These are phyloP conservation scores for Aplosporella prunicola DNA, from an alignment of 2,329 filamentous ascomycete genomes.

Conservation along the genomic window DNA sequence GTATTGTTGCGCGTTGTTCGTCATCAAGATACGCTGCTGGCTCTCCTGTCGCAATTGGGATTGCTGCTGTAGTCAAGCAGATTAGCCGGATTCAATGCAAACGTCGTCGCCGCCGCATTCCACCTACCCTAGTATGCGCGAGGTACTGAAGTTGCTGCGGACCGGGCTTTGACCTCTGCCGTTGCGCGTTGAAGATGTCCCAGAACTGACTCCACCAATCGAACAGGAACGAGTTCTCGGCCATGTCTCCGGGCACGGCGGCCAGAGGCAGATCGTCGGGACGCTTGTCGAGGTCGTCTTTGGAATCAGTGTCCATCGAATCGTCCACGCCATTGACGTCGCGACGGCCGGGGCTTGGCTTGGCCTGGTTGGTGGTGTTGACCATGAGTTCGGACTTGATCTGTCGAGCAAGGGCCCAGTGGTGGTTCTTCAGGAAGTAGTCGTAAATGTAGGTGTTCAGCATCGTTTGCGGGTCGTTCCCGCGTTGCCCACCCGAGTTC, in stretches of 20 bases:
- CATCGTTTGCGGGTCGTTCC: conserved; percentile 38
- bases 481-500: conserved; percentile 39
- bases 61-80: conserved; percentile 46
- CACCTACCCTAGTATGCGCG: conserved; percentile 66
- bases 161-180: conserved; percentile 35
- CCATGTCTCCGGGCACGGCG: conserved; percentile 50
- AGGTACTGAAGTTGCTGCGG: conserved; percentile 64
- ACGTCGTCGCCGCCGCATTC: conserved; percentile 15
- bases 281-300: conserved; percentile 69
- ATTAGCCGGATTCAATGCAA: no score
- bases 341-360: conserved; percentile 55
- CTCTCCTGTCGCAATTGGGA: conserved; percentile 60
- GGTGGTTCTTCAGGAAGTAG: conserved; percentile 77
- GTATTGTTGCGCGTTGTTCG: conserved; percentile 48
- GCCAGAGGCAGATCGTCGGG: conserved; percentile 73
- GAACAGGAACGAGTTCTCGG: conserved; percentile 76
- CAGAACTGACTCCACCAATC: conserved; percentile 98
- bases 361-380: conserved; percentile 45
- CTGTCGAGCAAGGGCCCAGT: conserved; percentile 73
- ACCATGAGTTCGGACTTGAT: conserved; percentile 46
- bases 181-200: conserved; percentile 85
- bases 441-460: conserved; percentile 88
- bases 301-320: conserved; percentile 72
- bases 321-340: conserved; percentile 60
- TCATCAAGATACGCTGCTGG: conserved; percentile 67